phyloP scores from a whole-genome alignment of 1,284 basidiomycete genomes.

The Trichosporon coremiiforme region DNA sequence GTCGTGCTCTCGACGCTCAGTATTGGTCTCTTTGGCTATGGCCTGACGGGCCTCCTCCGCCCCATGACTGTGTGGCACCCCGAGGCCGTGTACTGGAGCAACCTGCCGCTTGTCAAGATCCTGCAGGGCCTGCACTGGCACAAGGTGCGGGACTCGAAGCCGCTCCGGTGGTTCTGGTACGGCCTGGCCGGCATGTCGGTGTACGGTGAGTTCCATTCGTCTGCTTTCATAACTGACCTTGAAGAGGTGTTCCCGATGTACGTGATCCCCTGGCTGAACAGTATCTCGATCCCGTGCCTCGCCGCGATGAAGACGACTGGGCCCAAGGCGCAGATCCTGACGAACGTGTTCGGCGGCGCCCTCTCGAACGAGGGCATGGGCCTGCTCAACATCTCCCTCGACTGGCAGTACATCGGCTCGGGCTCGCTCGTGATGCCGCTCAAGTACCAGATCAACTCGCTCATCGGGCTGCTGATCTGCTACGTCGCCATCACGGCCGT shows the following conservation, averaged over 20 bases:
- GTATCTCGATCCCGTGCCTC: conserved; percentile 54
- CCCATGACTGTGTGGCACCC: conserved; percentile 38
- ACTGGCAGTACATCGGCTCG: conserved; percentile 50
- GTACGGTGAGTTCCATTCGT: conserved; percentile 20
- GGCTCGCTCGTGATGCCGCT: conserved; percentile 37
- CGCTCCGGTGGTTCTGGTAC: conserved; percentile 66
- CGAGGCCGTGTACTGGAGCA: conserved; percentile 53
- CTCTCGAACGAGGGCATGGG: conserved; percentile 45
- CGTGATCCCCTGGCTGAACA: conserved; percentile 52
- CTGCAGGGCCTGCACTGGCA: conserved; percentile 46
- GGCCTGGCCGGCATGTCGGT: conserved; percentile 38
- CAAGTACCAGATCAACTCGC: conserved; percentile 41
- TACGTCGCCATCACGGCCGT: conserved; percentile 37
- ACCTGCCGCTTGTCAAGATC: conserved; percentile 41
- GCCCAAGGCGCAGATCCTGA: conserved; percentile 31
- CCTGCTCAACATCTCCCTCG: conserved; percentile 40
- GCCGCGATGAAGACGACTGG: conserved; percentile 62
- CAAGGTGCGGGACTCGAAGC: conserved; percentile 60
- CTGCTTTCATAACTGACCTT: not conserved
- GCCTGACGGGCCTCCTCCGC: conserved; percentile 55
- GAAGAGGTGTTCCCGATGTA: conserved; percentile 58
- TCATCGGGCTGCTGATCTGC: conserved; percentile 39
- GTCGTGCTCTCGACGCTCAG: conserved; percentile 68
- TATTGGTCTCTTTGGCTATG: conserved; percentile 68
- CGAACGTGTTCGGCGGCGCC: conserved; percentile 47